Base-by-base conservation (phyloP, 2,329 filamentous ascomycete species). In the Xylariaceae sp. region DNA sequence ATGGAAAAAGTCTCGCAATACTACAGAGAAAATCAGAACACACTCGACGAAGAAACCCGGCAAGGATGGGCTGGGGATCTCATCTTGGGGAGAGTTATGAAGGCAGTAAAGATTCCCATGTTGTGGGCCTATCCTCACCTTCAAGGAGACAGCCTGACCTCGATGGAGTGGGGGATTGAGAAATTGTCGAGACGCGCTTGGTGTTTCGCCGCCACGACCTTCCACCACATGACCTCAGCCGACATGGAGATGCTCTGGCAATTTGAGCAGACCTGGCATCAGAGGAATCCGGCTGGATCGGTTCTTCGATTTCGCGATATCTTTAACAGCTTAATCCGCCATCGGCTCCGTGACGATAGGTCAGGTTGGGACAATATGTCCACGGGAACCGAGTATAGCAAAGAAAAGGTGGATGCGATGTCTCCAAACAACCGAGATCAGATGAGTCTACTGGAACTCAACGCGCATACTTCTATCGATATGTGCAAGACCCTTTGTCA, bases 1-100 rank as follows among this genome's bases (percentile, higher is more conserved):
- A 52, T 72, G 47, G 50, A 66, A 39, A 51, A 47, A 2, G 58
- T 53, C 7, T 29, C 48, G 1, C 37, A 48, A 17, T 40, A 52
- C 6, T 57, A 48, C 49, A 38, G 19, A 17, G 46, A 37, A 1
- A 19, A 52, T 22, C 37, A 43, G 8, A 37, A 38, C 5, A 44
- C 48, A 17, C 47, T 51, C 34, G 48, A 58, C 29, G 29, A 45
- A 12, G 48, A 34, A 25, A 56, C 51, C 4, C 27, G 44, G 3
- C 44, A 50, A 16, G 44, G 45, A 19, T 55, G 53, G 54, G 50
- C 54, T 5, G 53, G 55, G 3, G 55, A 57, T 23, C 45, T 54
- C 45, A 44, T 58, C 16, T 22, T 57, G 12, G 55, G 53, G 5
- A 55, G 55, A 41, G 41, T 48, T 12, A 7, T 57, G 10, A 50